Evolutionary conservation across 345 rosid species (phyloP), one percentile per base, ranked within the genome.

Genomic region (Mangifera indica): DNA sequence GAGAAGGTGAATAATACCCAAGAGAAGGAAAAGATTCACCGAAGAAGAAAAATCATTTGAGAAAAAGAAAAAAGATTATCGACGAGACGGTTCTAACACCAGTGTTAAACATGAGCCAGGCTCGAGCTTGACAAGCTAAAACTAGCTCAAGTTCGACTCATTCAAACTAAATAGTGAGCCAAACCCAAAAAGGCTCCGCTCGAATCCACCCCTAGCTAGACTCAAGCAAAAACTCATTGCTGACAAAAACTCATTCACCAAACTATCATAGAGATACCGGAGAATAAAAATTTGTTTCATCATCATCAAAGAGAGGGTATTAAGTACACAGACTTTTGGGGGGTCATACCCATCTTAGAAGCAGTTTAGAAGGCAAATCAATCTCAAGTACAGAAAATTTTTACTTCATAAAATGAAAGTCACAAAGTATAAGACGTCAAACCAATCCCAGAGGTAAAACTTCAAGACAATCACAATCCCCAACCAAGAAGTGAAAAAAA

Each of bases 391-490:
- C 7, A 6, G 17, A 48, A 61, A 48, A 20, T 20, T 48, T 71
- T 15, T 14, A 26, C 67, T 29, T 34, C 29, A 61, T 17, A 15
- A 22, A 20, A 62, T 10, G 53, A 72, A 61, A 32, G 44, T 62
- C 60, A 52, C 49, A 63, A 52, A 37, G 60, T 62, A 34, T 37
- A 24, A 52, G 24, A 15, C 32, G 53, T 34, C 21, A 72, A 61
- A 49, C 46, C 62, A 34, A 21, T 62, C 24, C 32, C n/a, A 20
- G 60, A 61, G 24, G 21, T 18, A 32, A 61, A 14, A 21, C 32
- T 61, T 72, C 21, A 52, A 60, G 59, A 61, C 49, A 67, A 67
- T 54, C 55, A 75, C 40, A 66, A 58, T 9, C 29, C 59, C 37
- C 63, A 53, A 68, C 48, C 49, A 7, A 48, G 49, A 22, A 42